Evolutionary conservation across 2,329 filamentous ascomycete species (phyloP).

Genomic region (Penicillium concentricum): DNA sequence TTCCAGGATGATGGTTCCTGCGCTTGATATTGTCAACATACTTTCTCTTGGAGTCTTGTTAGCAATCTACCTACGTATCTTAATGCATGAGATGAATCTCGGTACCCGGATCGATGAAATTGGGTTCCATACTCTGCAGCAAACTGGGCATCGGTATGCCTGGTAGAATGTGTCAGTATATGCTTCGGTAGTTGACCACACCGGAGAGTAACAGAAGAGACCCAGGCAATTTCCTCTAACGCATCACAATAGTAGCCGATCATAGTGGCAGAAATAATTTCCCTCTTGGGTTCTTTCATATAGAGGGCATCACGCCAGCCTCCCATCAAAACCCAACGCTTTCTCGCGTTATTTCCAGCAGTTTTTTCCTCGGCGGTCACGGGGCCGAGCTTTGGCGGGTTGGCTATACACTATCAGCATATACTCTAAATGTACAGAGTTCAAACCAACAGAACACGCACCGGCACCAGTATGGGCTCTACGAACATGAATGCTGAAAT

Average conservation of each 20-base stretch:
- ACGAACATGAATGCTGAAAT: neutral
- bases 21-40: neutral
- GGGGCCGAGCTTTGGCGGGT: rapidly evolving
- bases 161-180: neutral
- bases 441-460: neutral
- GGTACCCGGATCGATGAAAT: neutral
- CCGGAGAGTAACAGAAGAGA: neutral
- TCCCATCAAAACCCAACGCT: neutral
- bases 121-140: neutral
- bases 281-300: neutral
- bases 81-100: too few species aligned
- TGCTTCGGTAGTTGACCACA: neutral
- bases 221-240: neutral
- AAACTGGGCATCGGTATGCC: neutral
- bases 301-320: neutral
- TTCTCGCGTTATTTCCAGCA: neutral
- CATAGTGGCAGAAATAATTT: neutral
- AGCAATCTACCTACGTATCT: neutral
- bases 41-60: neutral
- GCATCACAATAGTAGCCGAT: neutral
- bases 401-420: neutral
- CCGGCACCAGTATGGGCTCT: neutral
- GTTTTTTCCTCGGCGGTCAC: too few species aligned
- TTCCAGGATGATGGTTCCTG: neutral
- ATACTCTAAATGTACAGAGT: neutral